Conservation (phyloP, 2,329 filamentous ascomycete genomes). For the Zarea fungicola region DNA sequence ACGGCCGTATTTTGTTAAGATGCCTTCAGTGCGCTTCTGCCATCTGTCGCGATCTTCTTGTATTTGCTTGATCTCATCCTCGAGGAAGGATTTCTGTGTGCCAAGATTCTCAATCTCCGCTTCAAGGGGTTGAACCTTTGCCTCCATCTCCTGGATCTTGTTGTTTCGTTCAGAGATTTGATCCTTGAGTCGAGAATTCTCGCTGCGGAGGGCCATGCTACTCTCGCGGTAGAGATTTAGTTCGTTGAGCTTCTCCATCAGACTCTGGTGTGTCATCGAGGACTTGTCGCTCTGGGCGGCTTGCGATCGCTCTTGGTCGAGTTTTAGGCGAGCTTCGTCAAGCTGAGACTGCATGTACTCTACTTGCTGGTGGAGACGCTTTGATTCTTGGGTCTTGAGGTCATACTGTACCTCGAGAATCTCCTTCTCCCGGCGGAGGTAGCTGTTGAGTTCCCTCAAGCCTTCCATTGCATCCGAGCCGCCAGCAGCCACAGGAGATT, state of each 20-base stretch:
- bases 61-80: conserved; percentile 82
- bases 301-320: conserved; percentile 80
- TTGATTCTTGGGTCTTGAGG: conserved; percentile 79
- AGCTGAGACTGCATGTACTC: conserved; percentile 83
- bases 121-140: conserved; percentile 76
- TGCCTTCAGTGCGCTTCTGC: conserved; percentile 93
- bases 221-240: conserved; percentile 95
- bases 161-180: conserved; percentile 69
- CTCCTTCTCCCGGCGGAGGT: conserved; percentile 91
- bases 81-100: conserved; percentile 71
- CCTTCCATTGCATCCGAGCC: conserved; percentile 63
- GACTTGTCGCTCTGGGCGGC: conserved; percentile 68
- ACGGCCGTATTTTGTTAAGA: conserved; percentile 91
- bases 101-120: conserved; percentile 76
- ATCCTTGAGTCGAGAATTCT: conserved; percentile 72
- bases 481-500: conserved; percentile 46
- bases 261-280: conserved; percentile 76
- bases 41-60: conserved; percentile 90
- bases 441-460: conserved; percentile 85
- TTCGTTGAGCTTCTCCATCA: conserved; percentile 93
- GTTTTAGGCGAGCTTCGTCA: conserved; percentile 80
- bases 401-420: conserved; percentile 97
- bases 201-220: conserved; percentile 82
- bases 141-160: conserved; percentile 68
- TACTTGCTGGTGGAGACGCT: conserved; percentile 83